Evolutionary conservation across 2,329 filamentous ascomycete genomes (phyloP).

Genomic region (Myriosclerotinia curreyana): DNA sequence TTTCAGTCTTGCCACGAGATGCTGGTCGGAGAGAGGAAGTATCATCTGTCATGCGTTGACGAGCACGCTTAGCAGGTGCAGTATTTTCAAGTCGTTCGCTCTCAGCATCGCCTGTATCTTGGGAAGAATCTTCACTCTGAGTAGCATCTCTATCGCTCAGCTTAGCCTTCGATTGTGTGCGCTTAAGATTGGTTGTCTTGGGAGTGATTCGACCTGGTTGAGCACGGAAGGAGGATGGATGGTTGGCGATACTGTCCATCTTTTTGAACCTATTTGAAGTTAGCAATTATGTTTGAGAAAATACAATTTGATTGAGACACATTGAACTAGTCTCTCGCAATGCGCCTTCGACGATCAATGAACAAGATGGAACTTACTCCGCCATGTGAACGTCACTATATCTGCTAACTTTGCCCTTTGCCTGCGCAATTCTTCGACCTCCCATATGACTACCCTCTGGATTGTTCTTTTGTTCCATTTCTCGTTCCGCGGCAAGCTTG

Average conservation of each 20-base stretch:
- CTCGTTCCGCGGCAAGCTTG: constrained; percentile 60
- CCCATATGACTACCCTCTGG: constrained; percentile 44
- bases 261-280: constrained; percentile 65
- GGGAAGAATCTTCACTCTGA: constrained; percentile 18
- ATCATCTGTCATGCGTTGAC: constrained; percentile 66
- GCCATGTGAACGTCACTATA: constrained; percentile 85
- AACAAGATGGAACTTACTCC: constrained; percentile 42
- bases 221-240: constrained; percentile 73
- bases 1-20: constrained; percentile 46
- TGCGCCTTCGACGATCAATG: neutral
- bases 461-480: constrained; percentile 49
- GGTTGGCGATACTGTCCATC: constrained; percentile 93
- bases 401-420: constrained; percentile 73
- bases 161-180: constrained; percentile 59
- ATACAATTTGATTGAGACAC: neutral
- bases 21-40: constrained; percentile 61
- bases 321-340: neutral
- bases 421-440: constrained; percentile 71
- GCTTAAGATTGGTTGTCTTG: constrained; percentile 46
- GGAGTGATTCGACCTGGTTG: constrained; percentile 54
- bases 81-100: constrained; percentile 36
- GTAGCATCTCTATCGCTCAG: constrained; percentile 54
- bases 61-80: constrained; percentile 65
- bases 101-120: constrained; percentile 14
- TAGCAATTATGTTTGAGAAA: neutral